Evolutionary conservation across 2,329 filamentous ascomycete genomes (phyloP).

Genomic region (Lasiodiplodia gonubiensis): DNA sequence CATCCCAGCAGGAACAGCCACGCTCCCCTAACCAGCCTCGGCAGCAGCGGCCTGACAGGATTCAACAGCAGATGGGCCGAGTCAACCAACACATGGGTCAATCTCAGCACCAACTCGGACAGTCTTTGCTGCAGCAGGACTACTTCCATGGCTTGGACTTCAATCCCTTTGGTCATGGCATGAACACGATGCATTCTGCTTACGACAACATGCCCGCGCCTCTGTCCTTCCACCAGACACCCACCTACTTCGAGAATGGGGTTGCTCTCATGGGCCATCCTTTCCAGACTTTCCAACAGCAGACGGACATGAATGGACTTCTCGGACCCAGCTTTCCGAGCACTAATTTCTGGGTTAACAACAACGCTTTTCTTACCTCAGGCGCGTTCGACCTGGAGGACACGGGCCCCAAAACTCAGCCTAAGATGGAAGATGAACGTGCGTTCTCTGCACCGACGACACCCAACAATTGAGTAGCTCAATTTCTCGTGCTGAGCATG

Average conservation of each 20-base stretch:
- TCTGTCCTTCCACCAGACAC: background rate
- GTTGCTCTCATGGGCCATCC: background rate
- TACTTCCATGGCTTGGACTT: background rate
- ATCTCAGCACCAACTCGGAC: slow-evolving; percentile 3
- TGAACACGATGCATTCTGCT: background rate
- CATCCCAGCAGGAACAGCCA: background rate
- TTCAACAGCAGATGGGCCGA: slow-evolving; percentile 3
- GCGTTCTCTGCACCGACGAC: background rate
- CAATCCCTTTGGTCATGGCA: background rate
- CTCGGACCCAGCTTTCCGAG: background rate
- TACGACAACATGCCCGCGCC: background rate
- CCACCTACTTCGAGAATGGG: background rate
- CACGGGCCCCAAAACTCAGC: background rate
- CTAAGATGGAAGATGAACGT: background rate
- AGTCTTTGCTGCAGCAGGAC: background rate
- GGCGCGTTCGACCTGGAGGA: background rate
- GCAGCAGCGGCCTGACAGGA: background rate
- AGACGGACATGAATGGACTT: background rate
- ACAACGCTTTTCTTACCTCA: background rate
- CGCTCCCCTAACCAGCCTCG: background rate
- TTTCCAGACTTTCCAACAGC: background rate
- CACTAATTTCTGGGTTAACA: background rate
- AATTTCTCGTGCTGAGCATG: background rate
- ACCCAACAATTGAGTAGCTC: background rate
- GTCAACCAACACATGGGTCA: background rate